Conservation (phyloP, 169 alveolate species). For the Plasmodium gonderi region DNA sequence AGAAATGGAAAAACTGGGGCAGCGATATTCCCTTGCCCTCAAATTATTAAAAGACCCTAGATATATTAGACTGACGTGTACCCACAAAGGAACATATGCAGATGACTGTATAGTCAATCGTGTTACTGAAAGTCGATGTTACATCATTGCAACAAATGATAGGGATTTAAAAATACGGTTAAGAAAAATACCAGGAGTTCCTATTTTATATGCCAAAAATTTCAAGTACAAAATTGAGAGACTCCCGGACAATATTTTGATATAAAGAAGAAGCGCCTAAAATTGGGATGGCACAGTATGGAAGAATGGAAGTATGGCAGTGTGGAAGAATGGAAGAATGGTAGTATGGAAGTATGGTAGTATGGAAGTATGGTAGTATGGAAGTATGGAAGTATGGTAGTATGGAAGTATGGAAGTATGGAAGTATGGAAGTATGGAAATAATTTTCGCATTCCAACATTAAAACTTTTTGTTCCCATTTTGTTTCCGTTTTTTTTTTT, state of each 20-base stretch:
- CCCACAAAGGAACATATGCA: conserved; percentile 99
- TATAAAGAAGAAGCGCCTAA: conserved; percentile 60
- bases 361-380: too few relatives aligned
- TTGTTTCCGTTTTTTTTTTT: too few relatives aligned
- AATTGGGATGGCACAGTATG: not conserved
- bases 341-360: too few relatives aligned
- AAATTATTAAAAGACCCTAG: conserved; percentile 97
- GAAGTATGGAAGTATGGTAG: too few relatives aligned
- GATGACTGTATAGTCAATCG: conserved; percentile 99
- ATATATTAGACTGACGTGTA: conserved; percentile 94
- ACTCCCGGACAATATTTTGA: conserved; percentile 93
- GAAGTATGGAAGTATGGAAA: too few relatives aligned
- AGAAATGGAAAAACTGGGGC: conserved; percentile 99
- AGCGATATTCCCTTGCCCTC: conserved; percentile 96
- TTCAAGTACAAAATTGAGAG: conserved; percentile 97
- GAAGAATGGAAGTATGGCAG: too few relatives aligned
- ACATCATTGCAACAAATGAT: conserved; percentile 98
- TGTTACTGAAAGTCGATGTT: conserved; percentile 95
- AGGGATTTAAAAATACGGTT: conserved; percentile 97
- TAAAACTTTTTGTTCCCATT: too few relatives aligned
- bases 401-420: too few relatives aligned
- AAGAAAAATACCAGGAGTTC: conserved; percentile 98
- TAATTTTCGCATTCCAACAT: too few relatives aligned
- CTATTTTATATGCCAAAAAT: conserved; percentile 96
- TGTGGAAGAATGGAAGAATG: too few relatives aligned